Conservation (phyloP, 306 rosid genomes). For the Quercus bicolor region DNA sequence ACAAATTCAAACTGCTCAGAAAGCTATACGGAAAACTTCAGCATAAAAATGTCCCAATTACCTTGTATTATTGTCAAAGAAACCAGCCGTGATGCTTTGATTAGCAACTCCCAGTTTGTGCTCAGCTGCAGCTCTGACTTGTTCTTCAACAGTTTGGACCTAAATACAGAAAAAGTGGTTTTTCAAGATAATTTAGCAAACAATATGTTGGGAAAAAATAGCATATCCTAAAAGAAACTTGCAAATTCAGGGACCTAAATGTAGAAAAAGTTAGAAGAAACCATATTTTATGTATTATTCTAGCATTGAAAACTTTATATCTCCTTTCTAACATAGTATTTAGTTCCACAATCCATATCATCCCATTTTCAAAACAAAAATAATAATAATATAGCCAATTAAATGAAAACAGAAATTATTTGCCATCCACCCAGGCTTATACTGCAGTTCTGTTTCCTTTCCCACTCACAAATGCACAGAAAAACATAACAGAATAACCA, state of each 20-base stretch:
- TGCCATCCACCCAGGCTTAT: no score
- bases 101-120: conserved; percentile 99
- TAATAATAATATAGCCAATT: background rate
- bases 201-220: background rate
- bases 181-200: conserved; percentile 20
- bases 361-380: background rate
- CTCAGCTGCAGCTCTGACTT: conserved; percentile 99
- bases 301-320: no score
- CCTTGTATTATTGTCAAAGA: conserved; percentile 99
- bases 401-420: background rate
- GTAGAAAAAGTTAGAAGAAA: background rate
- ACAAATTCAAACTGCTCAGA: conserved; percentile 15
- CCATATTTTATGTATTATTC: background rate
- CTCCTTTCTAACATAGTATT: background rate
- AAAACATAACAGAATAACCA: background rate
- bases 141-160: conserved; percentile 99
- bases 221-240: background rate
- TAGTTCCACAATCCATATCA: background rate
- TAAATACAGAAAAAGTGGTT: conserved; percentile 25
- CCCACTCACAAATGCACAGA: no score
- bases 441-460: no score
- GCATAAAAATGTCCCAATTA: conserved; percentile 24
- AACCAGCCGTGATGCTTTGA: conserved; percentile 99
- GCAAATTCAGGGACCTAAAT: background rate
- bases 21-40: conserved; percentile 10